Conservation (phyloP, 495 filamentous ascomycete genomes). For the Penicillium maclennaniae region DNA sequence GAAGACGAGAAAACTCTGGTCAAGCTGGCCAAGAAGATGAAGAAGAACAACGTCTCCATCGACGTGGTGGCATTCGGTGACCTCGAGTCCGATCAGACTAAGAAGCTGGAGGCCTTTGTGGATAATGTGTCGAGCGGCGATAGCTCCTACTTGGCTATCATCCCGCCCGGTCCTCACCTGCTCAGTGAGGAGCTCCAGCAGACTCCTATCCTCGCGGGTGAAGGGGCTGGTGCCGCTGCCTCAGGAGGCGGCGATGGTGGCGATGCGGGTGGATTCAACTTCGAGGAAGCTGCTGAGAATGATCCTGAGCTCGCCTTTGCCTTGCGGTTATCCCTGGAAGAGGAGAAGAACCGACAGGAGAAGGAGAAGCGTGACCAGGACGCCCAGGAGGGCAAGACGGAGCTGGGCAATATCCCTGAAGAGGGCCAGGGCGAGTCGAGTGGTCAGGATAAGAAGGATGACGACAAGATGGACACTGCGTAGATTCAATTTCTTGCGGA, state of each 20-base stretch:
- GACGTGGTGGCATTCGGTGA: constrained; percentile 95
- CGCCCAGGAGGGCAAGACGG: constrained; percentile 63
- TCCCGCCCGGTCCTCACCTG: constrained; percentile 85
- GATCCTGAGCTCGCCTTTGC: constrained; percentile 94
- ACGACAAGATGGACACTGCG: constrained; percentile 75
- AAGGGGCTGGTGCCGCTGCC: constrained; percentile 51
- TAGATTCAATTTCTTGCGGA: constrained; percentile 23
- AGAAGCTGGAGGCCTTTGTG: constrained; percentile 91
- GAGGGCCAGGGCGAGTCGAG: constrained; percentile 72
- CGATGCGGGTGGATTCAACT: constrained; percentile 65
- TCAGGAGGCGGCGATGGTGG: constrained; percentile 55
- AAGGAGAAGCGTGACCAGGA: constrained; percentile 74
- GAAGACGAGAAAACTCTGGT: constrained; percentile 86
- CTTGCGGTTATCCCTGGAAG: constrained; percentile 96
- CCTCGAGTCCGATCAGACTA: constrained; percentile 80
- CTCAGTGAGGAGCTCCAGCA: constrained; percentile 88
- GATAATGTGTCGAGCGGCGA: constrained; percentile 85
- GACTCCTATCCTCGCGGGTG: constrained; percentile 84
- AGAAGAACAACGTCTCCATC: constrained; percentile 88
- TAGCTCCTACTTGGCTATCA: constrained; percentile 84
- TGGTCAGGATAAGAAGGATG: constrained; percentile 60
- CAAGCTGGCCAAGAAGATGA: constrained; percentile 95
- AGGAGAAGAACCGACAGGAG: constrained; percentile 90
- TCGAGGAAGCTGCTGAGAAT: constrained; percentile 54
- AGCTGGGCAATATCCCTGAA: constrained; percentile 79